A percentile compares a stretch with the other conserved stretches of the same genome.
Conservation (phyloP, 192 early-diverging fungal species). For the Coemansia sp. region DNA sequence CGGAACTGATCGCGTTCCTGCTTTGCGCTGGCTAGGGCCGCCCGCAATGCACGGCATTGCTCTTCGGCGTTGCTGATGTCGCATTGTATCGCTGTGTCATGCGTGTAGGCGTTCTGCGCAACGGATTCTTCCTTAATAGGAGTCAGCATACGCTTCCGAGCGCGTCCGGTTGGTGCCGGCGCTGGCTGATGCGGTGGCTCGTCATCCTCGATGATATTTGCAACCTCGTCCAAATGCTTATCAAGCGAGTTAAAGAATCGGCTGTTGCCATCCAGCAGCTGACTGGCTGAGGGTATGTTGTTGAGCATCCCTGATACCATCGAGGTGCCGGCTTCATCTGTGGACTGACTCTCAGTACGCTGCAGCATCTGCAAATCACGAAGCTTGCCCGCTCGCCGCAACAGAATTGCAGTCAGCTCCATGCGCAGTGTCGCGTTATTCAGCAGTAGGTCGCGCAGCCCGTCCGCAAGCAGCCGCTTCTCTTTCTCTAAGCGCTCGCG, state of each 20-base stretch:
- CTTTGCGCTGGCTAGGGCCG: constrained; percentile 24
- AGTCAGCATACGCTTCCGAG: constrained; percentile 27
- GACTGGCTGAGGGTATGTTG: constrained; percentile 38
- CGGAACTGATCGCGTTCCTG: constrained; percentile 54
- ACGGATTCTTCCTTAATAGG: constrained; percentile 42
- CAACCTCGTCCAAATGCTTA: constrained; percentile 41
- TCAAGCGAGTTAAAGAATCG: constrained; percentile 31
- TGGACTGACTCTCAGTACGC: constrained; percentile 12
- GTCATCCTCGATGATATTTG: constrained; percentile 38
- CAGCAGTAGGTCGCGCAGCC: constrained; percentile 29
- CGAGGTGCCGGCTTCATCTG: constrained; percentile 31
- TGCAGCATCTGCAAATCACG: constrained; percentile 28
- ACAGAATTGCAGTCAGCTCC: constrained; percentile 23
- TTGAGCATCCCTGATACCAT: constrained; percentile 30
- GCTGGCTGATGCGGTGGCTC: not conserved
- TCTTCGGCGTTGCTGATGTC: constrained; percentile 16
- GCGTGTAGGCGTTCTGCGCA: not conserved
- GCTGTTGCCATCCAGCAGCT: constrained; percentile 40
- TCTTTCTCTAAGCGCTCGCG: constrained; percentile 25
- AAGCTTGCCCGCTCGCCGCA: constrained; percentile 36
- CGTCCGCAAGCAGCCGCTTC: constrained; percentile 30
- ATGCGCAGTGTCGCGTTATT: constrained; percentile 36
- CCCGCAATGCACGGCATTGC: constrained; percentile 23
- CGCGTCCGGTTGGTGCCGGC: constrained; percentile 2
- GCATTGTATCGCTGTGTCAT: constrained; percentile 26